phyloP scores from a whole-genome alignment of 257 asterid species.

The Solanum rostratum region DNA sequence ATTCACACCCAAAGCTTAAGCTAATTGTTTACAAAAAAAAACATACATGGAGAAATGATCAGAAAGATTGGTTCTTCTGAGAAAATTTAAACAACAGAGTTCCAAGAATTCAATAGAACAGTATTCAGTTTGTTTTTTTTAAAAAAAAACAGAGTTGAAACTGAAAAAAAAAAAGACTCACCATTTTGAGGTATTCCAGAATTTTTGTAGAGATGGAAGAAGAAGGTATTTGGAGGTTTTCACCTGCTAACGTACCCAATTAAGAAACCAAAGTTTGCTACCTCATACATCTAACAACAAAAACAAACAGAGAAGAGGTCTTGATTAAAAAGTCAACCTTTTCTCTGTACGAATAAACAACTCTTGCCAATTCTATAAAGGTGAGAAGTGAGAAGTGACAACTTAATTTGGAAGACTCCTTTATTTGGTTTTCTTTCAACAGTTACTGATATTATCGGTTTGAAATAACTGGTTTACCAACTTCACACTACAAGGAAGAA shows the following conservation, averaged over 20 bases:
- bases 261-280: conserved; percentile 10
- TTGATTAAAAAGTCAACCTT: conserved; percentile 15
- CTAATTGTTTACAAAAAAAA: background rate
- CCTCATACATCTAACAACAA: conserved; percentile 9
- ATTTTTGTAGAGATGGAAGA: background rate
- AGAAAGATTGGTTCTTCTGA: background rate
- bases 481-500: background rate
- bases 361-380: background rate
- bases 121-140: background rate
- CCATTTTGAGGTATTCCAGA: background rate
- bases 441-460: background rate
- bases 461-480: background rate
- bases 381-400: background rate
- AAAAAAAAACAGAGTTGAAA: too few species aligned
- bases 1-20: background rate
- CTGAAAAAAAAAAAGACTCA: background rate
- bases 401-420: background rate
- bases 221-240: conserved; percentile 4
- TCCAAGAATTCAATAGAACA: background rate
- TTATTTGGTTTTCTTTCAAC: background rate
- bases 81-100: background rate
- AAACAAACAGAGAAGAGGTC: conserved; percentile 6
- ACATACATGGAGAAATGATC: background rate
- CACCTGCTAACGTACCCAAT: conserved; percentile 12
- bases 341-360: background rate